Percentiles rank a stretch among this genome's conserved stretches.
These are phyloP conservation scores for Lachnellula suecica DNA, from an alignment of 2,329 filamentous ascomycete species.

Conservation along the genomic window DNA sequence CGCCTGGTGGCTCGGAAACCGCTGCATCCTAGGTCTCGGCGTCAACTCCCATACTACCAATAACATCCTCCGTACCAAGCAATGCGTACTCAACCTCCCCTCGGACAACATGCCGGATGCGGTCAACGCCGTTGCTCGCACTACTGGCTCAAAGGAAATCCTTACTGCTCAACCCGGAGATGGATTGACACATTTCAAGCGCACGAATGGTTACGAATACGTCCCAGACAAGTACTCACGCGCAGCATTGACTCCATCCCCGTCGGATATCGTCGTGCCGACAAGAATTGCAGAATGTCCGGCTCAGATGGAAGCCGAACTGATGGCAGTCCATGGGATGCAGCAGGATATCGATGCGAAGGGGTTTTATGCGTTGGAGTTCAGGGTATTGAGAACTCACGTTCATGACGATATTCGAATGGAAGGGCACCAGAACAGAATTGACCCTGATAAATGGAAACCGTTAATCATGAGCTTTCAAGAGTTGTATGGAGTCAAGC, in stretches of 20 bases:
- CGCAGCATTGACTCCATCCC: conserved; percentile 34
- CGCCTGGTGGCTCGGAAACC: conserved; percentile 43
- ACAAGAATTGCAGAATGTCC: conserved; percentile 39
- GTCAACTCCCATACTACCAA: conserved; percentile 37
- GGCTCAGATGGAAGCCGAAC: conserved; percentile 42
- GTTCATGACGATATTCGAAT: conserved; percentile 35
- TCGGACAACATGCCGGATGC: conserved; percentile 40
- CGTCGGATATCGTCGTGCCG: conserved; percentile 36
- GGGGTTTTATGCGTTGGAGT: conserved; percentile 35
- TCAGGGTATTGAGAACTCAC: conserved; percentile 37
- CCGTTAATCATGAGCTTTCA: conserved; percentile 46
- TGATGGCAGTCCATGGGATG: conserved; percentile 34
- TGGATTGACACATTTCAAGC: background rate
- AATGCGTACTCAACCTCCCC: conserved; percentile 44
- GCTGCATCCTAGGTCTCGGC: conserved; percentile 42
- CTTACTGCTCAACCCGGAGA: no score
- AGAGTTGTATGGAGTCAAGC: conserved; percentile 39
- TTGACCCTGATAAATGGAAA: conserved; percentile 43
- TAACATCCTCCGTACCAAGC: conserved; percentile 40
- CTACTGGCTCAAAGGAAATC: conserved; percentile 10
- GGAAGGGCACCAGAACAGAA: conserved; percentile 37
- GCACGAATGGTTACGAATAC: conserved; percentile 32
- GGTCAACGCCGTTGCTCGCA: conserved; percentile 15
- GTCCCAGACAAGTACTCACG: conserved; percentile 40
- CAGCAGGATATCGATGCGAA: conserved; percentile 32